Evolutionary conservation across 2,329 filamentous ascomycete species (phyloP), one percentile per base, ranked within the genome.

Genomic region (Monilinia fructigena): DNA sequence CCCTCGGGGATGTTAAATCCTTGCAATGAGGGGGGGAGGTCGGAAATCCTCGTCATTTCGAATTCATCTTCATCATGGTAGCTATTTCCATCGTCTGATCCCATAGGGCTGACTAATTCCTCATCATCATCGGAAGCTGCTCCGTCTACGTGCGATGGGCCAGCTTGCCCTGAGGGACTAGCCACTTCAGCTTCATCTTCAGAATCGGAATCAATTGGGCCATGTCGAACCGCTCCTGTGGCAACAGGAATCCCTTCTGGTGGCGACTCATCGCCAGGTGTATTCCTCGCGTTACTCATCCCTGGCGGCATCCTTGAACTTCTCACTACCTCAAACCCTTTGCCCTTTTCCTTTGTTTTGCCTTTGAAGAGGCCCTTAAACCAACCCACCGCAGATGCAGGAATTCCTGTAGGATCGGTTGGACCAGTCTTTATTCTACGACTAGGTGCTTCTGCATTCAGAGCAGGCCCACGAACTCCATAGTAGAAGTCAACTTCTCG

Each of bases 401-500:
- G 91, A 0, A 93, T 92, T 0, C 93, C 92, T 48, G 93, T 97
- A 0, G 95, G 95, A 79, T 99, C 94, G 11, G 93, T 93, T 2
- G 95, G 95, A 0, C 95, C 95, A 5, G 95, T 99, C 74, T 95
- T 94, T 61, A 97, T 82, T 75, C 91, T 94, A 60, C 95, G 85
- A 26, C 91, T 92, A 0, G 90, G 90, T 3, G 87, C 87, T 68
- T 92, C 91, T 1, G 92, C 90, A 72, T 89, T 93, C 16, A 98
- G 80, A 1, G 94, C 92, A 26, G 93, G 92, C 0, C 95, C 95
- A 45, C 95, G 87, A 23, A 96, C 90, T 12, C 93, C 91, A 74
- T 99, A 98, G 78, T 98, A 98, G 74, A 97, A 97, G 77, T 99
- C 95, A 0, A 96, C 92, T 77, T 99, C 95, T 66, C 95, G 89